Conservation (phyloP, 495 filamentous ascomycete species). For the Aspergillus egyptiacus region DNA sequence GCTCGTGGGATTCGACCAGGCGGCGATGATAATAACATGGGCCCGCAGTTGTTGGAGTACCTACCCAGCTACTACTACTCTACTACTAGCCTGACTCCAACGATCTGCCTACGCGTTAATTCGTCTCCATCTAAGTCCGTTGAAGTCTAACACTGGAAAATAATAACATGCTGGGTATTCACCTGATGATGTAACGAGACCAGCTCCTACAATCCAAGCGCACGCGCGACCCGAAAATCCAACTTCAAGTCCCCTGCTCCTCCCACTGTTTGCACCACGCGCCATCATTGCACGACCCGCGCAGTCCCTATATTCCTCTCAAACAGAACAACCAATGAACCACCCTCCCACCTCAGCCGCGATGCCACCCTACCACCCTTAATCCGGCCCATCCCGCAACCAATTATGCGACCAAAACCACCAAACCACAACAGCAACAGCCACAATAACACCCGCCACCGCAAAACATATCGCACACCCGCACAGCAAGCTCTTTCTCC, state of each 20-base stretch:
- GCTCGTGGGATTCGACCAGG: neutral
- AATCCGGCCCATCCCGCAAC: constrained; percentile 17
- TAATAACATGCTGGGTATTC: neutral
- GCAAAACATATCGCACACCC: constrained; percentile 32
- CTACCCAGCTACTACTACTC: too few relatives aligned
- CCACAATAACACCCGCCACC: constrained; percentile 23
- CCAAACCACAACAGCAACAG: constrained; percentile 29
- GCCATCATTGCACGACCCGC: too few relatives aligned
- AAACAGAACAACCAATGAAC: neutral
- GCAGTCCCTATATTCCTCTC: too few relatives aligned
- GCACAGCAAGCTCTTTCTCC: constrained; percentile 27
- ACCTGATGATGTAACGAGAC: too few relatives aligned
- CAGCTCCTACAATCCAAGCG: neutral
- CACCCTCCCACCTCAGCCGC: too few relatives aligned
- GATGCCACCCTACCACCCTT: too few relatives aligned
- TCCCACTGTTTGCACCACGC: too few relatives aligned
- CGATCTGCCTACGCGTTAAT: too few relatives aligned
- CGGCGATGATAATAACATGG: neutral
- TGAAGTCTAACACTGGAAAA: too few relatives aligned
- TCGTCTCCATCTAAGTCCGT: too few relatives aligned
- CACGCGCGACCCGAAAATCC: neutral
- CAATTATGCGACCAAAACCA: constrained; percentile 38
- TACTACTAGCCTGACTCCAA: too few relatives aligned
- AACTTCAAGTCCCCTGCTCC: neutral
- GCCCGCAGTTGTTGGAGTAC: constrained; percentile 8